Base-by-base conservation (phyloP, 2,329 filamentous ascomycete genomes). In the Metarhizium humberi region DNA sequence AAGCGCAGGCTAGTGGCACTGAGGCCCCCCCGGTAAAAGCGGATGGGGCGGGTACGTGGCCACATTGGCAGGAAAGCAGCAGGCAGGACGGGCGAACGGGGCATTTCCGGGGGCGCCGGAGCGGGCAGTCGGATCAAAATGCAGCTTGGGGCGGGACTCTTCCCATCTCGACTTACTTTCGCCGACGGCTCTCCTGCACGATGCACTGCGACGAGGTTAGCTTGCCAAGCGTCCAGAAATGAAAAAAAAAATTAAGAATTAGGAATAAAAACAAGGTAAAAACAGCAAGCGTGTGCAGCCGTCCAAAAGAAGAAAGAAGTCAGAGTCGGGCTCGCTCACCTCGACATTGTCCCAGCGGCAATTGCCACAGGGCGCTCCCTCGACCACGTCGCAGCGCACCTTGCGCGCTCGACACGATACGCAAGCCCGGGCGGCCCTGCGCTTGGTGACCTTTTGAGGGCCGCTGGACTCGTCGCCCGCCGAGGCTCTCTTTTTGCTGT, bases 351-450 rank as follows among this genome's bases (percentile, higher is more conserved):
- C 87, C 74, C 88, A 82, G 60, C 88, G 79, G 73, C 90, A 95
- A 71, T 95, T 95, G 55, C 88, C 91, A 70, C 90, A 95, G 1
- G 90, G 90, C 47, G 86, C 86, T 51, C 87, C 87, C 70, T 95
- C 90, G 57, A 94, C 90, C 55, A 96, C 91, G 74, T 96, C 92
- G 75, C 92, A 96, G 56, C 92, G 84, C 46, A 96, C 92, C 70
- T 96, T 96, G 67, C 92, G 85, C 56, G 88, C 85, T 64, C 92
- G 82, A 72, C 92, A 96, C 63, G 87, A 90, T 59, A 90, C 89
- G 69, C 92, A 96, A 18, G 92, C 92, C 63, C 92, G 88, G 10
- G 91, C 90, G n/a, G 92, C 91, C 66, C 92, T 82, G 65, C 91
- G 81, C 73, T 96, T 96, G 53, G 74, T 81, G 59, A 77, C 65